Base-by-base conservation (phyloP, 306 rosid species). In the Trifolium subterraneum region DNA sequence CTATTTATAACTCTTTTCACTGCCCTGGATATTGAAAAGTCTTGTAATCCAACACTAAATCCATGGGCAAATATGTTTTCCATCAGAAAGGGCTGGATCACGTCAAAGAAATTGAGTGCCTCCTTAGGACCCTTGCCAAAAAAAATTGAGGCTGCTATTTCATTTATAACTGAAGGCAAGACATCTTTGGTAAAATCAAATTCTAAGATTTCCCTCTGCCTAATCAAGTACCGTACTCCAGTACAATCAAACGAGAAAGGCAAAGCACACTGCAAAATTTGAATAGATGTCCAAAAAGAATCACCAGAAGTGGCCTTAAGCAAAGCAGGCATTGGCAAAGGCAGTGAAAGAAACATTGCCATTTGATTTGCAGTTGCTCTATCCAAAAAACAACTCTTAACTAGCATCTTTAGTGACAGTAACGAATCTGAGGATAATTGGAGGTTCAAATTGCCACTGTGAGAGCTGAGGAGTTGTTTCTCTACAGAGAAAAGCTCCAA, bases 391-490 rank as follows among this genome's bases (percentile, higher is more conserved):
- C 60, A 75, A 48, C 42, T 81, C 84, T 83, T 87, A 20, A 90
- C 82, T 81, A 94, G 67, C 78, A 82, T 78, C 81, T 84, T 92
- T 4, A 94, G 79, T 0, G 99, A 92, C 86, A 94, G 41, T 74
- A 88, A 44, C 0, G 99, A 87, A 76, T 94, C 99, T 29, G 86
- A 36, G 47, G 85, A 84, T 54, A 92, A 68, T 60, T 94, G 99
- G 73, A 94, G 81, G 74, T 90, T 94, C 29, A 90, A 89, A 68
- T 86, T 88, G 23, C 96, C 99, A 67, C 90, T 90, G 72, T 94
- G 97, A 74, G 99, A 94, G 79, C 99, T 94, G 54, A 92, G 92
- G 62, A 92, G 86, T 75, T 94, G 97, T 70, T 90, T 94, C 75
- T 94, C 99, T 62, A 92, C 90, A 7, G 93, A 79, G 66, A 92